Conservation (phyloP, 768 basidiomycete genomes). For the Hysterangium stoloniferum region DNA sequence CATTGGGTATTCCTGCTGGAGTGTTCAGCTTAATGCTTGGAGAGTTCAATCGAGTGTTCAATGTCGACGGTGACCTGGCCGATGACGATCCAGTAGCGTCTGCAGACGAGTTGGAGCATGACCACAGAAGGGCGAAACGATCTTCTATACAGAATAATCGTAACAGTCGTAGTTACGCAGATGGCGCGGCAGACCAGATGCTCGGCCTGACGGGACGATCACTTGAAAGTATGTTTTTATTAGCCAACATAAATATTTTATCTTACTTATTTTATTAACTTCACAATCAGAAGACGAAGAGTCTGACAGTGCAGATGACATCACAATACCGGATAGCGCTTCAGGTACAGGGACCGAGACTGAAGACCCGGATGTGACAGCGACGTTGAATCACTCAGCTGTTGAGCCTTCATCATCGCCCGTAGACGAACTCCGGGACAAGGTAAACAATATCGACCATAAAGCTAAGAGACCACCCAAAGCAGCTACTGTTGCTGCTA, state of each 20-base stretch:
- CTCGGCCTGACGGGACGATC: slow-evolving; percentile 70
- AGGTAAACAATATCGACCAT: not conserved
- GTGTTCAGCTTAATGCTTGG: slow-evolving; percentile 92
- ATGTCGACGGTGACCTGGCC: slow-evolving; percentile 45
- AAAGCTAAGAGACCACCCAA: slow-evolving; percentile 15
- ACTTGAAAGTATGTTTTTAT: slow-evolving; percentile 46
- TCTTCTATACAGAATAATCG: slow-evolving; percentile 45
- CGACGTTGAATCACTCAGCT: not conserved
- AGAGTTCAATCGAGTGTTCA: slow-evolving; percentile 91
- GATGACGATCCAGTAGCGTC: slow-evolving; percentile 10
- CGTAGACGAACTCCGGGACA: slow-evolving; percentile 2
- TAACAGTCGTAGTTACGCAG: slow-evolving; percentile 79
- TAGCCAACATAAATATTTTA: slow-evolving; percentile 2
- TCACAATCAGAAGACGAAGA: slow-evolving; percentile 45
- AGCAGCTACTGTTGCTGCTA: slow-evolving; percentile 56
- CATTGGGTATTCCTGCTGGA: slow-evolving; percentile 94
- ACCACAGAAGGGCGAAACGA: slow-evolving; percentile 13
- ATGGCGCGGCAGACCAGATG: slow-evolving; percentile 74
- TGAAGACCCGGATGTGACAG: slow-evolving; percentile 10
- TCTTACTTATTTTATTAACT: slow-evolving; percentile 1
- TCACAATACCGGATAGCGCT: slow-evolving; percentile 45
- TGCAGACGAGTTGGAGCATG: slow-evolving; percentile 13
- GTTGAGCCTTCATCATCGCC: not conserved
- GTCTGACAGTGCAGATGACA: slow-evolving; percentile 56
- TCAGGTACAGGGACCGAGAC: slow-evolving; percentile 13